Evolutionary conservation across 2,329 filamentous ascomycete species (phyloP).

Genomic region (Cadophora gregata): DNA sequence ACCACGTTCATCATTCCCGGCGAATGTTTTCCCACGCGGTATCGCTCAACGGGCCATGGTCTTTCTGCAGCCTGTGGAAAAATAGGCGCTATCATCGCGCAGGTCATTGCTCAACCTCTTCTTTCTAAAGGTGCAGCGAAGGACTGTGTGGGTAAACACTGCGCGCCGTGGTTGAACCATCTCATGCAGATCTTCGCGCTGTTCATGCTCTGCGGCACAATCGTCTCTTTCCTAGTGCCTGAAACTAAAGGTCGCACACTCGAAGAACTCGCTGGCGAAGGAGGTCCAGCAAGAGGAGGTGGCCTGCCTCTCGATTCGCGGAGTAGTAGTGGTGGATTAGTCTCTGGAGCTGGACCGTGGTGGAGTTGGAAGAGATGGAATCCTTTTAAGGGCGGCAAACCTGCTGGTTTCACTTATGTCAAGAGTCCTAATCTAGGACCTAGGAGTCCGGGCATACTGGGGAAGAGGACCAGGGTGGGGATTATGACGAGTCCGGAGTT

Average conservation of each 20-base stretch:
- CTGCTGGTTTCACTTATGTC: slow-evolving; percentile 33
- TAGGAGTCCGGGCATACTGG: slow-evolving; percentile 31
- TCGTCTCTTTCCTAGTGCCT: slow-evolving; percentile 73
- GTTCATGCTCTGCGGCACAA: slow-evolving; percentile 77
- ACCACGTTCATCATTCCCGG: slow-evolving; percentile 48
- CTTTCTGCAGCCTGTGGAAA: slow-evolving; percentile 47
- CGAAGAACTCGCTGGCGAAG: slow-evolving; percentile 73
- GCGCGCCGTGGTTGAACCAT: slow-evolving; percentile 67
- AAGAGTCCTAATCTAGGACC: slow-evolving; percentile 27
- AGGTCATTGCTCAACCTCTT: slow-evolving; percentile 61
- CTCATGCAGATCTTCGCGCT: slow-evolving; percentile 80
- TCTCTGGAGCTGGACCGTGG: not conserved
- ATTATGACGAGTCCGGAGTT: slow-evolving; percentile 40
- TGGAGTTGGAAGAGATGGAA: slow-evolving; percentile 27
- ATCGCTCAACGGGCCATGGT: slow-evolving; percentile 46
- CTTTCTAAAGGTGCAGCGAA: slow-evolving; percentile 47
- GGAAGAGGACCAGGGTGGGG: slow-evolving; percentile 35
- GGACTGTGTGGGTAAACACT: slow-evolving; percentile 33
- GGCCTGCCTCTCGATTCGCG: slow-evolving; percentile 8
- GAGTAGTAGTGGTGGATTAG: not conserved
- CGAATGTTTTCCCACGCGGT: slow-evolving; percentile 48
- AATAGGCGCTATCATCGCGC: slow-evolving; percentile 45
- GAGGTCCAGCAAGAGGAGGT: not conserved
- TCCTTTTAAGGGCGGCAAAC: slow-evolving; percentile 35
- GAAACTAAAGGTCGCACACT: slow-evolving; percentile 79